Base-by-base conservation (phyloP, 2,329 filamentous ascomycete genomes). In the Aspergillus ochraceoroseus region DNA sequence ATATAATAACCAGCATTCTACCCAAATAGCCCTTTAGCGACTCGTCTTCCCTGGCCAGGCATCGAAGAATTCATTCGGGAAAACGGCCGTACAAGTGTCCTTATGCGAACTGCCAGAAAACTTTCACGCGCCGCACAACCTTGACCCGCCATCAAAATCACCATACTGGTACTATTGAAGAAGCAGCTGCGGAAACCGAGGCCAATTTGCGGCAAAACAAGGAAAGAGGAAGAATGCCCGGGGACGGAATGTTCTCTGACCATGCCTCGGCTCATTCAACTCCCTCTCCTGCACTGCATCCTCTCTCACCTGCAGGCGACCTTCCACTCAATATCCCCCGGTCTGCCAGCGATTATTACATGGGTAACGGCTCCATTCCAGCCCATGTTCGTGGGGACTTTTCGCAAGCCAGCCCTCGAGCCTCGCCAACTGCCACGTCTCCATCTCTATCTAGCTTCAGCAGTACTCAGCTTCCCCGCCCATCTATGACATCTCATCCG, bases 11-110 rank as follows among this genome's bases (percentile, higher is more conserved):
- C 37, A 31, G 7, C n/a, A 5, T 1, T 27, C 12, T 27, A 18
- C 37, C 22, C 17, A 22, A 56, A 22, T 58, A 95, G 89, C 87
- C 87, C 7, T 98, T 98, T 59, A 95, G 89, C 59, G 92, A 98
- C 63, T 94, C 87, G 32, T 95, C 87, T 58, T 96, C 90, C 12
- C 73, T 98, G 14, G 92, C 92, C 9, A 79, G 92, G 40, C 92
- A 98, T 68, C 82, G 92, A 44, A 81, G 92, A 50, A 96, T 95
- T 46, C 92, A 98, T 62, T 94, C 87, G 3, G 92, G 92, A 44
- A 95, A 92, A 68, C 78, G 92, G 34, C 92, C 92, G 1, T 98
- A 96, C 73, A 95, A 95, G 66, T 98, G 92, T 68, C 89, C 89
- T 1, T 96, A 92, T 57, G 89, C 88, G 44, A 89, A 95, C 64